Conservation (phyloP, 331 rosid species). For the Cucumis variabilis region DNA sequence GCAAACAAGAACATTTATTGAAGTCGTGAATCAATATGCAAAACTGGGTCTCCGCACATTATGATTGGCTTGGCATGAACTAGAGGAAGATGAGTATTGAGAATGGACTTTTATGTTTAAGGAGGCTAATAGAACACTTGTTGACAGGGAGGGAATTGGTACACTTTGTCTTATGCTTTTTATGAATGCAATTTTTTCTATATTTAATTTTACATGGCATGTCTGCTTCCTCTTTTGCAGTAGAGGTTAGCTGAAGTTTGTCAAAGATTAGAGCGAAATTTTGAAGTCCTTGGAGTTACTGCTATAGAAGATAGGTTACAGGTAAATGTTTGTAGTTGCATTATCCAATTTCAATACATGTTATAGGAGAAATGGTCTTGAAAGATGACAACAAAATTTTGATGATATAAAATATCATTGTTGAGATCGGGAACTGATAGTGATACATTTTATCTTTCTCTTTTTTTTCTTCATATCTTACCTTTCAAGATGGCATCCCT, state of each 20-base stretch:
- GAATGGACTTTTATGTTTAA: constrained; percentile 97
- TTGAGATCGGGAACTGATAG: background rate
- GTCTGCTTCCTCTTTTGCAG: constrained; percentile 53
- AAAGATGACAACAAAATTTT: background rate
- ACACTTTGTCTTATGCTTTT: constrained; percentile 33
- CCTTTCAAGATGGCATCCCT: constrained; percentile 93
- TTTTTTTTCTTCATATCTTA: constrained; percentile 28
- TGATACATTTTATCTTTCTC: constrained; percentile 1
- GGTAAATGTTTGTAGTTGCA: too few relatives aligned
- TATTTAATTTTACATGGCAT: background rate
- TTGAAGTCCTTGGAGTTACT: constrained; percentile 94
- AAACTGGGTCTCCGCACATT: constrained; percentile 93
- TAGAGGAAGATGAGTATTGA: constrained; percentile 78
- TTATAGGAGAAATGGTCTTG: background rate
- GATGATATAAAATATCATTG: background rate
- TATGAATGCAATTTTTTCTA: background rate
- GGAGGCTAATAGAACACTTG: constrained; percentile 92
- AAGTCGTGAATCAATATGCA: constrained; percentile 94
- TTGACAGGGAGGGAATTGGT: constrained; percentile 90
- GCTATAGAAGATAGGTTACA: constrained; percentile 99
- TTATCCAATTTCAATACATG: constrained; percentile 15
- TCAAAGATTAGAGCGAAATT: constrained; percentile 87
- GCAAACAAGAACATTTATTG: constrained; percentile 81
- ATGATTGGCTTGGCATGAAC: constrained; percentile 93
- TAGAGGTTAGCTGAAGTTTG: constrained; percentile 98